Evolutionary conservation across 2,329 filamentous ascomycete genomes (phyloP).

Genomic region (Epichloe aotearoae): DNA sequence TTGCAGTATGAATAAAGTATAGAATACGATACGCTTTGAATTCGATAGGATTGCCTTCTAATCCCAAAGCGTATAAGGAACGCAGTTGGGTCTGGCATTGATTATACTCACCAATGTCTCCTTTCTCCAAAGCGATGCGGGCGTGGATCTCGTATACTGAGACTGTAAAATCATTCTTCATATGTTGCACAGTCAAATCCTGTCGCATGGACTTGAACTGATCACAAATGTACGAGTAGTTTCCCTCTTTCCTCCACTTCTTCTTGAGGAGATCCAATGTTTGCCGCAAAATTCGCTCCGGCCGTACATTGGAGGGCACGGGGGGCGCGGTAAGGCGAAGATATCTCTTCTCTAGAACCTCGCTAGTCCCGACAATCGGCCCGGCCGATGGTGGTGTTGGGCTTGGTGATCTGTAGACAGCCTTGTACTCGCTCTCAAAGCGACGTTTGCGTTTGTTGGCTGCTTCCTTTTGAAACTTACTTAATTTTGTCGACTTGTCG

Average conservation of each 20-base stretch:
- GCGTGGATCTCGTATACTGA: constrained; percentile 96
- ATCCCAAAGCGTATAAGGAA: constrained; percentile 73
- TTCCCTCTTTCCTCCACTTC: constrained; percentile 88
- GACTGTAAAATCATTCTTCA: constrained; percentile 94
- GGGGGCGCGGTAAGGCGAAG: constrained; percentile 80
- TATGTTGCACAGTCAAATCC: constrained; percentile 93
- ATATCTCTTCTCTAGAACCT: constrained; percentile 82
- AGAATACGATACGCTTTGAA: constrained; percentile 99
- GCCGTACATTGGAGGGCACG: constrained; percentile 78
- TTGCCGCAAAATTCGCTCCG: constrained; percentile 64
- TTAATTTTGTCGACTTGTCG: constrained; percentile 41
- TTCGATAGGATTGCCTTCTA: constrained; percentile 83
- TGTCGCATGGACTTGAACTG: constrained; percentile 98
- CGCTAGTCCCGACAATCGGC: constrained; percentile 76
- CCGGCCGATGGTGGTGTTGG: constrained; percentile 44
- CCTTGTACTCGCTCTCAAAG: constrained; percentile 57
- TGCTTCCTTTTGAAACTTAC: constrained; percentile 81
- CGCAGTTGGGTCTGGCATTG: constrained; percentile 98
- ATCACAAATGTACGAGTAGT: constrained; percentile 96
- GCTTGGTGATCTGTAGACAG: constrained; percentile 40
- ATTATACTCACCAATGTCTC: constrained; percentile 99
- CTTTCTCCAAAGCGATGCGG: constrained; percentile 93
- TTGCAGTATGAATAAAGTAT: constrained; percentile 98
- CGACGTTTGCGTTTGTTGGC: constrained; percentile 80
- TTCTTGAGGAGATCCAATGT: constrained; percentile 80